Evolutionary conservation across 768 basidiomycete genomes (phyloP).

Genomic region (Cyathus striatus): DNA sequence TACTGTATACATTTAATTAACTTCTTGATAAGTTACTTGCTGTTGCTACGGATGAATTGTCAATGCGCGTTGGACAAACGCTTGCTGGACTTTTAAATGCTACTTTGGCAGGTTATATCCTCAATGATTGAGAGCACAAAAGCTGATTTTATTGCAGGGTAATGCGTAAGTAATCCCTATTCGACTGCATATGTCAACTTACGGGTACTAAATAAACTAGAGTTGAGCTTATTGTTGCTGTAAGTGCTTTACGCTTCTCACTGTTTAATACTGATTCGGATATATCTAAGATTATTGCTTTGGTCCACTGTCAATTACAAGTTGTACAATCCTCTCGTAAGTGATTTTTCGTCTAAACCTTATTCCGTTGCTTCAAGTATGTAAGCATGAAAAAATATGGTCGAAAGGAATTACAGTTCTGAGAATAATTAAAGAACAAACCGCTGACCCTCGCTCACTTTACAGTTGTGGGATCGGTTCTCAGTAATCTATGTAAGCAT

Average conservation of each 20-base stretch:
- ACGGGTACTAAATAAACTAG: constrained; percentile 30
- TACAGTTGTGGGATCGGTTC: constrained; percentile 61
- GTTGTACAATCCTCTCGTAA: constrained; percentile 78
- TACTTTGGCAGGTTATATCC: constrained; percentile 56
- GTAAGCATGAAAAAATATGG: no score
- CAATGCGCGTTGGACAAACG: constrained; percentile 69
- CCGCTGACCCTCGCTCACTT: no score
- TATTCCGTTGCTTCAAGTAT: no score
- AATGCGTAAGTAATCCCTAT: constrained; percentile 50
- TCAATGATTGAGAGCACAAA: neutral
- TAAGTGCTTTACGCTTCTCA: constrained; percentile 25
- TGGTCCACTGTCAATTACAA: constrained; percentile 74
- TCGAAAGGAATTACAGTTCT: no score
- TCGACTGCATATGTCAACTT: neutral
- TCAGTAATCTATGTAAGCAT: constrained; percentile 66
- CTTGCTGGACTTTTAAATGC: constrained; percentile 79
- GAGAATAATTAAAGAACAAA: no score
- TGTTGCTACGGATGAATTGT: constrained; percentile 66
- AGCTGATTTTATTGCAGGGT: constrained; percentile 39
- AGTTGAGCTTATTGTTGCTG: constrained; percentile 67
- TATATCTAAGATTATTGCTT: constrained; percentile 59
- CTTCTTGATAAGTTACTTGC: constrained; percentile 59
- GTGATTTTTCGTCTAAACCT: constrained; percentile 18
- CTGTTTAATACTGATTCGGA: neutral
- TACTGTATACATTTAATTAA: neutral